Percentiles rank a stretch among this genome's conserved stretches.
phyloP scores from a whole-genome alignment of 2,329 filamentous ascomycete genomes.

The Phialemonium atrogriseum region DNA sequence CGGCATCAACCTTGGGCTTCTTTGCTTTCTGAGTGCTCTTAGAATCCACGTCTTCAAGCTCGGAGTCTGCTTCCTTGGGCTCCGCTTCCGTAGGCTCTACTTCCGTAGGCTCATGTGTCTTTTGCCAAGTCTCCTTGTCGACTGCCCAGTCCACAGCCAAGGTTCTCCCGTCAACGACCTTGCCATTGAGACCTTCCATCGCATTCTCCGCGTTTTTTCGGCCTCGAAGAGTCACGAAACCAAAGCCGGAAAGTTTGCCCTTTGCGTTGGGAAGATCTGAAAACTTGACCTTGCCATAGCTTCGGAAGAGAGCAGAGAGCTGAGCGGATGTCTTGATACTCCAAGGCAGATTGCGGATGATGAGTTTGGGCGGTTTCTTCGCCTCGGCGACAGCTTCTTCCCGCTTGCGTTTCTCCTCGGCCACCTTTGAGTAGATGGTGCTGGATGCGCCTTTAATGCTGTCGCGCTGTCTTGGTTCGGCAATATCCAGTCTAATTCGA shows the following conservation, averaged over 20 bases:
- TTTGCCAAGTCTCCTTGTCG: conserved; percentile 79
- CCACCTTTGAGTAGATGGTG: conserved; percentile 27
- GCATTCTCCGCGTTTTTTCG: conserved; percentile 88
- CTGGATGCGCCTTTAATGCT: conserved; percentile 30
- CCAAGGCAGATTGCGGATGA: conserved; percentile 93
- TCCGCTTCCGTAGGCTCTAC: conserved; percentile 27
- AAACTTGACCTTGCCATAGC: conserved; percentile 86
- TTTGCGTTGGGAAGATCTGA: conserved; percentile 75
- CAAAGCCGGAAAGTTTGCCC: conserved; percentile 75
- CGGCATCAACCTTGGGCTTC: conserved; percentile 26
- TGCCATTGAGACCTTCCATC: conserved; percentile 78
- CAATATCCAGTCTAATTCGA: conserved; percentile 78
- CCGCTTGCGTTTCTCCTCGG: conserved; percentile 40
- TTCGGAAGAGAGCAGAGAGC: conserved; percentile 68
- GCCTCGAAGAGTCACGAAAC: conserved; percentile 82
- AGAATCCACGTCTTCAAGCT: conserved; percentile 15
- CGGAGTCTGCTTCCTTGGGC: conserved; percentile 25
- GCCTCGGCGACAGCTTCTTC: conserved; percentile 53
- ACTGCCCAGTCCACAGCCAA: conserved; percentile 96
- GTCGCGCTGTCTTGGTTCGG: conserved; percentile 72
- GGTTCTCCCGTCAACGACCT: conserved; percentile 76
- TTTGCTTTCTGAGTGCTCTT: conserved; percentile 31
- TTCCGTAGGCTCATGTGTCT: conserved; percentile 41
- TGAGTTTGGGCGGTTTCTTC: conserved; percentile 62
- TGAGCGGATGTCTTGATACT: conserved; percentile 83